A percentile compares a stretch with the other conserved stretches of the same genome.
Conservation (phyloP, 306 rosid genomes). For the Cucumis hystrix region DNA sequence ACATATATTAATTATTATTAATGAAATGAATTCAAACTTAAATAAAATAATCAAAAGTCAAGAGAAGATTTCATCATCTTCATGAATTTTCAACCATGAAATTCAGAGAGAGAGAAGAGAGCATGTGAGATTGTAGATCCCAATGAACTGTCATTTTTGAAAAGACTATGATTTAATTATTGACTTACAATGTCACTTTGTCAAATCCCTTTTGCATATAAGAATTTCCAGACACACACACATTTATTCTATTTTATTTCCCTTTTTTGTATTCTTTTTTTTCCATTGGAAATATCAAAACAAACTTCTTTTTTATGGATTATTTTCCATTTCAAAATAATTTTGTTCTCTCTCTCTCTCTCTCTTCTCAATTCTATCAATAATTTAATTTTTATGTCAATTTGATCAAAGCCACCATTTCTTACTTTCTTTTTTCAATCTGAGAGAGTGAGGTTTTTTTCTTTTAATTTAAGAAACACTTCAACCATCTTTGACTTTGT, state of each 20-base stretch:
- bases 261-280: background rate
- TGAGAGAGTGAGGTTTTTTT: background rate
- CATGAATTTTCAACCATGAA: background rate
- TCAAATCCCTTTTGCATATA: background rate
- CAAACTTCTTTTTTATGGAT: background rate
- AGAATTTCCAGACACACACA: background rate
- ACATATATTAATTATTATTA: background rate
- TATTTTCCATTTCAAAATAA: background rate
- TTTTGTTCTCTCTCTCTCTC: background rate
- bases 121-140: slow-evolving; percentile 3
- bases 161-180: background rate
- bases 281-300: background rate
- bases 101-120: background rate
- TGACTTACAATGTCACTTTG: background rate
- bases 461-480: background rate
- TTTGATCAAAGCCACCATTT: background rate
- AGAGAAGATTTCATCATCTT: background rate
- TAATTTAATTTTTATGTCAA: background rate
- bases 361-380: background rate
- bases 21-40: background rate
- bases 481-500: background rate
- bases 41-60: background rate
- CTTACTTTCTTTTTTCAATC: background rate
- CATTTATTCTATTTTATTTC: background rate
- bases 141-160: slow-evolving; percentile 6